phyloP scores from a whole-genome alignment of 2,329 filamentous ascomycete genomes.

The Penicillium crustosum region DNA sequence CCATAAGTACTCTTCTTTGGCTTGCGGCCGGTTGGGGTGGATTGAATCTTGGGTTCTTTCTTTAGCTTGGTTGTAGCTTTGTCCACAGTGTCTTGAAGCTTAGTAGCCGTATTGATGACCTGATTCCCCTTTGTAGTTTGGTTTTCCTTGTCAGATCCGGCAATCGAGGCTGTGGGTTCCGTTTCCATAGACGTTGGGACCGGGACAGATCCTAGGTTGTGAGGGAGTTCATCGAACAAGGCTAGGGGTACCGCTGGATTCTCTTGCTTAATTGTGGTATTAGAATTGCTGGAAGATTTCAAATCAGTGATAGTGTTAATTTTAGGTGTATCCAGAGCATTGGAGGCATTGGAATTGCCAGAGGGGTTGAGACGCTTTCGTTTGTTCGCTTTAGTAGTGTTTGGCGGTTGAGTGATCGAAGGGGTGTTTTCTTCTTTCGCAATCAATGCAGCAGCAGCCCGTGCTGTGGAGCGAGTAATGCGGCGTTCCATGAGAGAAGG shows the following conservation, averaged over 20 bases:
- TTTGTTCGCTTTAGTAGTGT: neutral
- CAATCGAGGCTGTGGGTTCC: neutral
- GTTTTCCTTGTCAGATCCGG: constrained; percentile 11
- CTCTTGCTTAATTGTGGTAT: constrained; percentile 12
- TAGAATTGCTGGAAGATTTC: neutral
- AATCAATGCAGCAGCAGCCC: constrained; percentile 22
- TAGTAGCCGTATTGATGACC: constrained; percentile 1
- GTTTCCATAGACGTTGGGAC: constrained; percentile 1
- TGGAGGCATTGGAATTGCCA: neutral
- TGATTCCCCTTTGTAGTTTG: constrained; percentile 11
- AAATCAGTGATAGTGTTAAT: neutral
- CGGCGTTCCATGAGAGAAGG: constrained; percentile 20
- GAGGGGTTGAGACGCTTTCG: neutral
- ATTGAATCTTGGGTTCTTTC: neutral
- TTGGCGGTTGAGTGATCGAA: neutral
- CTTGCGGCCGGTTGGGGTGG: constrained; percentile 11
- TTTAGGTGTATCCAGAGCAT: neutral
- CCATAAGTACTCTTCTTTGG: constrained; percentile 47
- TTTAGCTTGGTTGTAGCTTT: constrained; percentile 19
- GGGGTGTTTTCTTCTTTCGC: constrained; percentile 9
- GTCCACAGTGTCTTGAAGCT: constrained; percentile 21
- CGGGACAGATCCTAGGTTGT: constrained; percentile 52
- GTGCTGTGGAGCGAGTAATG: constrained; percentile 31
- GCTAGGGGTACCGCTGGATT: neutral
- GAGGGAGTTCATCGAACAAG: constrained; percentile 51